phyloP scores from a whole-genome alignment of 352 stramenopile genomes.

The Phytophthora niederhauseri region DNA sequence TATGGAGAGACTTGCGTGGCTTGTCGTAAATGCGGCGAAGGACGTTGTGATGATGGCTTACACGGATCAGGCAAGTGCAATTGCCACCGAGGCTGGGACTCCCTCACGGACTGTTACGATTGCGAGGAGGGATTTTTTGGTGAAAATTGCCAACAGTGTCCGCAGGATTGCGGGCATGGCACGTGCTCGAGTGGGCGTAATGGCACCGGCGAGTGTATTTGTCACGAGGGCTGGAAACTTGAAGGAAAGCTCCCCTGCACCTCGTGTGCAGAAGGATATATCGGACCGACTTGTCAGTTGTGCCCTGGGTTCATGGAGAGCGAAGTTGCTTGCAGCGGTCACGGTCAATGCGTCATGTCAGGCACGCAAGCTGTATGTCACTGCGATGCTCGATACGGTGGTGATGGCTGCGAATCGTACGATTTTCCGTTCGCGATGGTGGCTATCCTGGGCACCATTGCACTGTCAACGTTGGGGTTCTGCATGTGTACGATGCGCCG shows the following conservation, averaged over 20 bases:
- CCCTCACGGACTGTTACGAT: slow-evolving; percentile 80
- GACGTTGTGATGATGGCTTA: slow-evolving; percentile 81
- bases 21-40: slow-evolving; percentile 82
- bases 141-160: slow-evolving; percentile 70
- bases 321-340: slow-evolving; percentile 69
- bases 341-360: slow-evolving; percentile 67
- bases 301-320: slow-evolving; percentile 81
- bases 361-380: slow-evolving; percentile 62
- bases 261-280: slow-evolving; percentile 78
- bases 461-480: slow-evolving; percentile 80
- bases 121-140: slow-evolving; percentile 85
- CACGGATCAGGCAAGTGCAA: slow-evolving; percentile 80
- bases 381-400: slow-evolving; percentile 79
- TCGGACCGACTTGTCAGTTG: slow-evolving; percentile 67
- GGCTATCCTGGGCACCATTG: slow-evolving; percentile 75
- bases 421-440: slow-evolving; percentile 89
- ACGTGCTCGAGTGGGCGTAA: slow-evolving; percentile 78
- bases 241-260: slow-evolving; percentile 70
- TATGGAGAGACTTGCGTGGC: slow-evolving; percentile 70
- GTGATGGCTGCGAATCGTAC: slow-evolving; percentile 79
- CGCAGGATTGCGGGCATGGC: slow-evolving; percentile 75
- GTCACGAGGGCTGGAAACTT: slow-evolving; percentile 74
- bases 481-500: slow-evolving; percentile 90
- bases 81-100: slow-evolving; percentile 81
- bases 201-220: slow-evolving; percentile 80